Evolutionary conservation across 768 basidiomycete species (phyloP), one percentile per base, ranked within the genome.

Genomic region (Tephrocybe sp.): DNA sequence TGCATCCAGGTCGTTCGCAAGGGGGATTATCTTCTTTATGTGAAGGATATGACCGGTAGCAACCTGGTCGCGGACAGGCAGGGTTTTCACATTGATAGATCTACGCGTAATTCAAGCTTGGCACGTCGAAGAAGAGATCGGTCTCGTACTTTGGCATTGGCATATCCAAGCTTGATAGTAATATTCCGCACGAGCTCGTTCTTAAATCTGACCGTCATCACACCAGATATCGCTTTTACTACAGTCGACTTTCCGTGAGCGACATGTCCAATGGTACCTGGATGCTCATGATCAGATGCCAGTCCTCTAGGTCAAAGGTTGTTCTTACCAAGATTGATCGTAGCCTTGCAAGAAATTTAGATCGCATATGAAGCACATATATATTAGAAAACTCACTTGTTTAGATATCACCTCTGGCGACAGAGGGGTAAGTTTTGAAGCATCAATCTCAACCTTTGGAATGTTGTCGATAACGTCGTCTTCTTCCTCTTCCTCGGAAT

Each of bases 161-260:
- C 97, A 65, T 98, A 99, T 52, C 97, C 97, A 40, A 99, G 81
- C 75, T 99, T 97, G 74, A 99, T 99, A 18, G 95, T 99, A 61
- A 98, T 99, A 71, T 99, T 99, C 55, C 95, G 78, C 52, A 98
- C 97, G 49, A 98, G 83, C 70, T 99, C 97, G 69, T 97, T 98
- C 78, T 99, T 99, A 72, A 99, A 98, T 60, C 95, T 82, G 40
- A 98, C 97, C 15, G 97, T 98, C 83, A 90, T 88, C 15, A 97
- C 95, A 6, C 97, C 94, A 9, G 95, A 97, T 65, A 99, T 98
- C 24, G 97, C 97, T 73, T 97, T 94, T 50, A 98, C 95, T 48
- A 97, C 94, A 6, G 91, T 94, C 47, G 90, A 93, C 74, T 94
- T 94, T 60, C 91, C 92, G 76, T 94, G 93, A 16, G 95, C 95